phyloP scores from a whole-genome alignment of 495 filamentous ascomycete genomes.

The Hypoxylon fuscum region DNA sequence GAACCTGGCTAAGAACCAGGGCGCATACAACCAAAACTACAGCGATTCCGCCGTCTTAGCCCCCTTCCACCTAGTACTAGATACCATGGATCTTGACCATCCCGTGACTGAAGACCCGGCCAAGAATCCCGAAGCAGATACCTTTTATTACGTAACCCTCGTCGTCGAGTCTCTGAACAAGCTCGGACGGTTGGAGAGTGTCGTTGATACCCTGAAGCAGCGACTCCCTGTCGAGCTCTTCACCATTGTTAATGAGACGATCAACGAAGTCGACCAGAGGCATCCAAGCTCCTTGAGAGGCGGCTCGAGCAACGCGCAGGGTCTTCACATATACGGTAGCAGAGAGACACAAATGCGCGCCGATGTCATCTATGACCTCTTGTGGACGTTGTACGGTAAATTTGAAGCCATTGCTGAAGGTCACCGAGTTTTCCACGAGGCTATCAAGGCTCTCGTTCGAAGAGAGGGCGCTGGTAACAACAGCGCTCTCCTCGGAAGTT shows the following conservation, averaged over 20 bases:
- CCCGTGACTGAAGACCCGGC: conserved; percentile 85
- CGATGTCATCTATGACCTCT: conserved; percentile 84
- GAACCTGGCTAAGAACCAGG: conserved; percentile 64
- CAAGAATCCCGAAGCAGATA: conserved; percentile 93
- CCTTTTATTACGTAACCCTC: conserved; percentile 89
- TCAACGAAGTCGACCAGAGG: conserved; percentile 88
- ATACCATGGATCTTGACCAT: conserved; percentile 71
- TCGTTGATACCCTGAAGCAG: conserved; percentile 90
- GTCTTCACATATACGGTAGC: conserved; percentile 69
- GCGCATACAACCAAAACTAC: conserved; percentile 52
- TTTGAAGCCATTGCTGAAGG: conserved; percentile 97
- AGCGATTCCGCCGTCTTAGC: conserved; percentile 56
- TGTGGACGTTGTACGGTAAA: conserved; percentile 93
- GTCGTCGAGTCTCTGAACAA: conserved; percentile 89
- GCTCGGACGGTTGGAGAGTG: conserved; percentile 83
- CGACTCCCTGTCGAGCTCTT: conserved; percentile 94
- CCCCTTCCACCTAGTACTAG: conserved; percentile 80
- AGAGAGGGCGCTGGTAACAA: conserved; percentile 73
- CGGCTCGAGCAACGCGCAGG: conserved; percentile 61
- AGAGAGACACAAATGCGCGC: conserved; percentile 76
- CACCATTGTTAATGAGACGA: conserved; percentile 91
- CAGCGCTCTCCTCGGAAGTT: conserved; percentile 74
- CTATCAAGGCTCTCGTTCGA: conserved; percentile 80
- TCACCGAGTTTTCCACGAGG: conserved; percentile 92
- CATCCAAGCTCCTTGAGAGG: conserved; percentile 77